These are phyloP conservation scores for Mycocentrospora acerina DNA, from an alignment of 2,329 filamentous ascomycete genomes.

Conservation along the genomic window DNA sequence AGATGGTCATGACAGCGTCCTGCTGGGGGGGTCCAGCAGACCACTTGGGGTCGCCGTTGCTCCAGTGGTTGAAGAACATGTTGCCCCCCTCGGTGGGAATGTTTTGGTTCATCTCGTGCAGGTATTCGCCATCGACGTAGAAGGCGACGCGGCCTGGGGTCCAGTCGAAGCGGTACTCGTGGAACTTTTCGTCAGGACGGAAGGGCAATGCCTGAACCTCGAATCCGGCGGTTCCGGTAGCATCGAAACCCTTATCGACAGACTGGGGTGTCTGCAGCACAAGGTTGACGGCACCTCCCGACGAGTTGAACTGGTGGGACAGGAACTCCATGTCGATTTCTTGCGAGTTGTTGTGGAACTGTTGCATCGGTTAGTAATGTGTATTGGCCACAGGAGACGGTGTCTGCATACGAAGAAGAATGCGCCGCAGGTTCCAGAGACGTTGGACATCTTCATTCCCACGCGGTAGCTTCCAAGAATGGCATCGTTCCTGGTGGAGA, in stretches of 20 bases:
- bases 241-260: constrained; percentile 61
- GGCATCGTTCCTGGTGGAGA: constrained; percentile 62
- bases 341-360: constrained; percentile 78
- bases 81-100: constrained; percentile 65
- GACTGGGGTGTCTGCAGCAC: constrained; percentile 71
- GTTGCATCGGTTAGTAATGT: constrained; percentile 12
- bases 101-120: constrained; percentile 58
- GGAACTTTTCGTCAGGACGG: constrained; percentile 64
- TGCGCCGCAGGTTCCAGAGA: constrained; percentile 70
- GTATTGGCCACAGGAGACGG: no score
- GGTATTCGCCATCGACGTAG: constrained; percentile 63
- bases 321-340: constrained; percentile 83
- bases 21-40: constrained; percentile 66
- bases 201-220: constrained; percentile 63
- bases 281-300: constrained; percentile 66
- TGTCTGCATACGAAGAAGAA: constrained; percentile 69
- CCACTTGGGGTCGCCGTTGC: constrained; percentile 72
- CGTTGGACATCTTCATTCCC: constrained; percentile 63
- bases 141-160: constrained; percentile 63
- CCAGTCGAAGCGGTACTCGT: constrained; percentile 82
- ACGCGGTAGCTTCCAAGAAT: constrained; percentile 71
- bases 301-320: constrained; percentile 63
- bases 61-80: constrained; percentile 74
- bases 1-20: constrained; percentile 65
- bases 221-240: constrained; percentile 61